A percentile compares a stretch with the other conserved stretches of the same genome.
These are phyloP conservation scores for Chaetothyriales sp. DNA, from an alignment of 2,329 filamentous ascomycete species.

Conservation along the genomic window DNA sequence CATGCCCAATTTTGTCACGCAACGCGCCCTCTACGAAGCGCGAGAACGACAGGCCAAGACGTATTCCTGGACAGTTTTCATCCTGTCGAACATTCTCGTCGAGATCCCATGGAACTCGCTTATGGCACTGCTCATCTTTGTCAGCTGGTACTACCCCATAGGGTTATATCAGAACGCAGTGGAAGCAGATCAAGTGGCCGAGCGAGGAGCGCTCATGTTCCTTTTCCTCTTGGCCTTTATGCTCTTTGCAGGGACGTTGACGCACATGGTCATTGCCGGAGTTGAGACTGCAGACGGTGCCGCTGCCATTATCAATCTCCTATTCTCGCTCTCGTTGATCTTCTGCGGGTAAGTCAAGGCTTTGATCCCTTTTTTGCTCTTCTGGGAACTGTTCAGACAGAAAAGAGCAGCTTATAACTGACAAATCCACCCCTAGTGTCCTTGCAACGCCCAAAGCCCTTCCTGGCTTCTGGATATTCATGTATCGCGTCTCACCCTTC, in stretches of 20 bases:
- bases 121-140: slow-evolving; percentile 46
- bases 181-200: slow-evolving; percentile 51
- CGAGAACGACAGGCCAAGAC: slow-evolving; percentile 49
- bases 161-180: slow-evolving; percentile 31
- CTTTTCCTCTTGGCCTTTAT: slow-evolving; percentile 48
- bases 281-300: slow-evolving; percentile 55
- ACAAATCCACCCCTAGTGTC: slow-evolving; percentile 32
- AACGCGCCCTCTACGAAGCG: slow-evolving; percentile 43
- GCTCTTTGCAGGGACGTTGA: slow-evolving; percentile 55
- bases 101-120: slow-evolving; percentile 55
- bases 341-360: slow-evolving; percentile 32
- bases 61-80: slow-evolving; percentile 60
- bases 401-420: too few relatives aligned
- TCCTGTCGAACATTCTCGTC: slow-evolving; percentile 53
- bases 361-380: slow-evolving; percentile 18
- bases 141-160: slow-evolving; percentile 53
- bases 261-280: slow-evolving; percentile 60
- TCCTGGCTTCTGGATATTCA: slow-evolving; percentile 62
- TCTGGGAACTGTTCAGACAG: too few relatives aligned
- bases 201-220: slow-evolving; percentile 58
- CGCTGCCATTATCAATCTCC: slow-evolving; percentile 43
- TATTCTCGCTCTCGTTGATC: slow-evolving; percentile 43
- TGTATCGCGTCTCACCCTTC: slow-evolving; percentile 66
- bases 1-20: slow-evolving; percentile 42
- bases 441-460: slow-evolving; percentile 42